phyloP scores from a whole-genome alignment of 768 basidiomycete genomes.

The Amanita jacksonii region DNA sequence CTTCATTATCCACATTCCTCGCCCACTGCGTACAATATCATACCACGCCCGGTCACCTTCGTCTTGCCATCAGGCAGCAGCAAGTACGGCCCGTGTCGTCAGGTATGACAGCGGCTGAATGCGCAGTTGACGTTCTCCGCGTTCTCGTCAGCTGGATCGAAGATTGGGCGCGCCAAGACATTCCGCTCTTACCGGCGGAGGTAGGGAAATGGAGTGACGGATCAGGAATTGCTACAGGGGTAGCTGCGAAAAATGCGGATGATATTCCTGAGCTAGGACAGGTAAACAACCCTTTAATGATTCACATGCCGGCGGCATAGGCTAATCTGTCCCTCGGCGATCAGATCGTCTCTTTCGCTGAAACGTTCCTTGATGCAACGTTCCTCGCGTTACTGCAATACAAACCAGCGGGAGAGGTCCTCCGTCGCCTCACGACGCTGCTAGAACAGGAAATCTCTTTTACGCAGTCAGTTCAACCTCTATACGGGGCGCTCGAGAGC shows the following conservation, averaged over 20 bases:
- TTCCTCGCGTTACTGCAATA: slow-evolving; percentile 62
- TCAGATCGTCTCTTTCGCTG: slow-evolving; percentile 52
- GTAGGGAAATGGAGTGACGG: slow-evolving; percentile 32
- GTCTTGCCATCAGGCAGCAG: slow-evolving; percentile 37
- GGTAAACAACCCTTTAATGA: slow-evolving; percentile 18
- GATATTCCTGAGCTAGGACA: slow-evolving; percentile 33
- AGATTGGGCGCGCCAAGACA: slow-evolving; percentile 25
- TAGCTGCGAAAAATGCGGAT: slow-evolving; percentile 14
- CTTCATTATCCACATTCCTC: slow-evolving; percentile 28
- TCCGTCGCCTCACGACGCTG: slow-evolving; percentile 39
- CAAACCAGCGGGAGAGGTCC: slow-evolving; percentile 42
- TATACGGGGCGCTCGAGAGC: slow-evolving; percentile 54
- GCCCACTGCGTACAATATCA: slow-evolving; percentile 26
- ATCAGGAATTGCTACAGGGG: slow-evolving; percentile 20
- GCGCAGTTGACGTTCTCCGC: neutral
- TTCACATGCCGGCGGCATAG: neutral
- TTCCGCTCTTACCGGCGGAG: slow-evolving; percentile 28
- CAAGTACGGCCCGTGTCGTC: neutral
- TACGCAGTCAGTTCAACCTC: slow-evolving; percentile 38
- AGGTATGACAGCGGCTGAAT: neutral
- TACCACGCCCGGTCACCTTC: slow-evolving; percentile 30
- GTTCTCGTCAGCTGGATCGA: slow-evolving; percentile 29
- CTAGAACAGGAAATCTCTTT: slow-evolving; percentile 47
- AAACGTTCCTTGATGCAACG: slow-evolving; percentile 60
- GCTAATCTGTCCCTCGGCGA: neutral